phyloP scores from a whole-genome alignment of 108 stramenopile genomes.

The Cyclostephanos tholiformis region DNA sequence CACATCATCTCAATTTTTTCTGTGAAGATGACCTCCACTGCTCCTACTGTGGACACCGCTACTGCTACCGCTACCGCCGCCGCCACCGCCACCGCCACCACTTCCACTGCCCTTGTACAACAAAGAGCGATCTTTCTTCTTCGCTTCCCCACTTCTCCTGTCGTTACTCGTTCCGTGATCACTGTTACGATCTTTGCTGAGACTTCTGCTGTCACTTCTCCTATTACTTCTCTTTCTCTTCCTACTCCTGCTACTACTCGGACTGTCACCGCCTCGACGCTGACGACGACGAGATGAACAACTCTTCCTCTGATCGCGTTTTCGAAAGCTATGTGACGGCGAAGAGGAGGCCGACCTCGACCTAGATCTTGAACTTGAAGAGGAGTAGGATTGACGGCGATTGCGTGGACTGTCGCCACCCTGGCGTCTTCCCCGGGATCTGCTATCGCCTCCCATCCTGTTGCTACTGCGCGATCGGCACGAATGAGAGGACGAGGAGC shows the following conservation, averaged over 20 bases:
- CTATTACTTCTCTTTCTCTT: not conserved
- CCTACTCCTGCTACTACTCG: slow-evolving; percentile 3
- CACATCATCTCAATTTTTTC: not conserved
- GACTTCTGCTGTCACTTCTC: slow-evolving; percentile 17
- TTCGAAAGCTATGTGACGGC: slow-evolving; percentile 5
- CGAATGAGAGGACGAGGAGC: not conserved
- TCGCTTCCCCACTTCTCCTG: not conserved
- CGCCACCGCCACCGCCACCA: not conserved
- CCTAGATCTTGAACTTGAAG: slow-evolving; percentile 13
- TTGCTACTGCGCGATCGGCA: not conserved
- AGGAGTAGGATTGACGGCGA: slow-evolving; percentile 12
- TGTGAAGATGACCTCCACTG: not conserved
- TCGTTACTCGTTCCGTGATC: not conserved
- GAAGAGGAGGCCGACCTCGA: slow-evolving; percentile 15
- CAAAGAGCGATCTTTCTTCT: not conserved
- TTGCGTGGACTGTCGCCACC: not conserved
- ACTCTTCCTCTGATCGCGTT: slow-evolving; percentile 10
- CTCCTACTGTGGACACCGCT: slow-evolving; percentile 1
- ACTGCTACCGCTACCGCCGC: too few relatives aligned
- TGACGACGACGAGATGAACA: not conserved
- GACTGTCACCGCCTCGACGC: slow-evolving; percentile 1
- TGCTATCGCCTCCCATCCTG: slow-evolving; percentile 4
- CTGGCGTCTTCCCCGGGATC: slow-evolving; percentile 11
- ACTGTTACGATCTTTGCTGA: slow-evolving; percentile 3
- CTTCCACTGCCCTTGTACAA: not conserved